Evolutionary conservation across 169 alveolate genomes (phyloP).

Genomic region (Theileria parva): DNA sequence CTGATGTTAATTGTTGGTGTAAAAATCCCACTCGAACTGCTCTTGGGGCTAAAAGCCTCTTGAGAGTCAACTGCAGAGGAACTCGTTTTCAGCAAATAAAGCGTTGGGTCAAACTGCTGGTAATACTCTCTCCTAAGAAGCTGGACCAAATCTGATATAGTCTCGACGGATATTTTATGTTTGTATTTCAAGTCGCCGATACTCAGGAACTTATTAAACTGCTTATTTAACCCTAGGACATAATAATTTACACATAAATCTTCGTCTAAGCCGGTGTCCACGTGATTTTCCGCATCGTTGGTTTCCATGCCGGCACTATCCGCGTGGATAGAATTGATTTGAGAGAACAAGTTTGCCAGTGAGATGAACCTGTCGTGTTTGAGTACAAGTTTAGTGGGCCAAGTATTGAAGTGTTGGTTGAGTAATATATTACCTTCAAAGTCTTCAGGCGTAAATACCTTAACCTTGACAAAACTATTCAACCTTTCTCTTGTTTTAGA

Average conservation of each 20-base stretch:
- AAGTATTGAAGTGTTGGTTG: slow-evolving; percentile 68
- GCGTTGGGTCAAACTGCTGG: slow-evolving; percentile 64
- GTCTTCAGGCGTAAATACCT: slow-evolving; percentile 63
- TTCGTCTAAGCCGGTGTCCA: background rate
- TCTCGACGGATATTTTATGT: slow-evolving; percentile 17
- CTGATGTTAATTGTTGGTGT: background rate
- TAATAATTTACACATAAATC: slow-evolving; percentile 28
- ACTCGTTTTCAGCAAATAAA: slow-evolving; percentile 46
- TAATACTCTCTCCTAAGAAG: slow-evolving; percentile 38
- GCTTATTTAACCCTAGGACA: slow-evolving; percentile 49
- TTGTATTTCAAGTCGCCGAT: slow-evolving; percentile 21
- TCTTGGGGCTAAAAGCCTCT: slow-evolving; percentile 3
- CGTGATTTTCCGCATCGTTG: background rate
- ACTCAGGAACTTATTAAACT: slow-evolving; percentile 32
- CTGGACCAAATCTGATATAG: slow-evolving; percentile 32
- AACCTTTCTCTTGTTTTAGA: slow-evolving; percentile 71
- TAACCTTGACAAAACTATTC: slow-evolving; percentile 69
- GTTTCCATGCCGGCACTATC: slow-evolving; percentile 4
- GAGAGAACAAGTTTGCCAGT: slow-evolving; percentile 51
- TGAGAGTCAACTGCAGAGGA: background rate
- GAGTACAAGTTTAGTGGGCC: slow-evolving; percentile 55
- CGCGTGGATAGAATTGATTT: slow-evolving; percentile 13
- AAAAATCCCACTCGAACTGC: background rate
- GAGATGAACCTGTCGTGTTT: slow-evolving; percentile 65
- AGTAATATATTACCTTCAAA: slow-evolving; percentile 59